Evolutionary conservation across 768 basidiomycete genomes (phyloP).

Genomic region (Mycena indigotica): DNA sequence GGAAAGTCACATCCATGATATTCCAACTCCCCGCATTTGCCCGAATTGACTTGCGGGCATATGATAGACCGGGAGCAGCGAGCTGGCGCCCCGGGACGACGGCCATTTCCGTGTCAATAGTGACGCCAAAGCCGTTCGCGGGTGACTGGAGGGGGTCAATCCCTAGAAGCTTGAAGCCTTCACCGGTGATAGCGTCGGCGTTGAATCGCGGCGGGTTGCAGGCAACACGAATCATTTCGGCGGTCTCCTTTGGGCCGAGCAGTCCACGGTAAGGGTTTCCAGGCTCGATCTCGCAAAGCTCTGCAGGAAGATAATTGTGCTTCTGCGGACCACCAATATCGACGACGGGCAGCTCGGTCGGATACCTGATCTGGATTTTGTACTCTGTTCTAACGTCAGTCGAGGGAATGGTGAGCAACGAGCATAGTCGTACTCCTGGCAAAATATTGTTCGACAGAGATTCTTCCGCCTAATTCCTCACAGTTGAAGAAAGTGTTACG

Average conservation of each 20-base stretch:
- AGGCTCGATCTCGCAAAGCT: conserved; percentile 65
- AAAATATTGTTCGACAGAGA: conserved; percentile 70
- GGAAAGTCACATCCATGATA: conserved; percentile 71
- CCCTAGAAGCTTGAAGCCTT: conserved; percentile 62
- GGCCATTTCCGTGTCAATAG: conserved; percentile 59
- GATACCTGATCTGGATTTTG: conserved; percentile 31
- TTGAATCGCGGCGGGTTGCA: conserved; percentile 65
- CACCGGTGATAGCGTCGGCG: conserved; percentile 55
- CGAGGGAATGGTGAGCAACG: too few relatives aligned
- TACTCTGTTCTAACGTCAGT: conserved; percentile 51
- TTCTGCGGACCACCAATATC: conserved; percentile 33
- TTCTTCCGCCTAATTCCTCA: conserved; percentile 50
- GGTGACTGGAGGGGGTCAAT: conserved; percentile 40
- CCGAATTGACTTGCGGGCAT: conserved; percentile 49
- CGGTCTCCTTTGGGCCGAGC: conserved; percentile 62
- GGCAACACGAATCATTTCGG: conserved; percentile 70
- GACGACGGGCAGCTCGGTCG: conserved; percentile 37
- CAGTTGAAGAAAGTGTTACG: conserved; percentile 48
- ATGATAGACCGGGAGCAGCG: conserved; percentile 56
- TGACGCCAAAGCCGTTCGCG: conserved; percentile 58
- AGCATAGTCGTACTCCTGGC: conserved; percentile 45
- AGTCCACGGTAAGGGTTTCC: conserved; percentile 63
- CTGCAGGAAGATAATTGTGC: conserved; percentile 57
- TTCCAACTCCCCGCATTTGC: conserved; percentile 70
- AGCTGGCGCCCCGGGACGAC: conserved; percentile 69